These are phyloP conservation scores for Agaricus blazei DNA, from an alignment of 768 basidiomycete genomes.

Conservation along the genomic window DNA sequence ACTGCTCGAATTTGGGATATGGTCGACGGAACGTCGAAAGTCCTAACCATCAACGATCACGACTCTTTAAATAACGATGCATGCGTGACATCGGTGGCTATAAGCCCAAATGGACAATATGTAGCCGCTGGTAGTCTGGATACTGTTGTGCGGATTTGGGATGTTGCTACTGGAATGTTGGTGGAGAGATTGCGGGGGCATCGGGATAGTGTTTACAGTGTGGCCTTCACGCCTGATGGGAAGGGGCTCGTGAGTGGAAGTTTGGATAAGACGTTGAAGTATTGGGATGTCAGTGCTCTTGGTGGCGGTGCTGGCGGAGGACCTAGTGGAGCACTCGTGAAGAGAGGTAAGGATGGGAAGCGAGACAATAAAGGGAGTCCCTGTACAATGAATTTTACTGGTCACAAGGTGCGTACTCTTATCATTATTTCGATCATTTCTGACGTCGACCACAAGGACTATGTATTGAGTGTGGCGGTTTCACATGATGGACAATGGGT, in stretches of 20 bases:
- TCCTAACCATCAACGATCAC: slow-evolving; percentile 36
- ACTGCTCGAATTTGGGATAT: slow-evolving; percentile 39
- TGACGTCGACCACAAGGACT: slow-evolving; percentile 42
- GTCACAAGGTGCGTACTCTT: slow-evolving; percentile 61
- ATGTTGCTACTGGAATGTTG: slow-evolving; percentile 53
- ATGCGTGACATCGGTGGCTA: slow-evolving; percentile 70
- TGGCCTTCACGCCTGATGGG: slow-evolving; percentile 93
- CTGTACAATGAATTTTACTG: slow-evolving; percentile 74
- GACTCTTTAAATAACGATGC: slow-evolving; percentile 39
- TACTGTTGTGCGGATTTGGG: slow-evolving; percentile 73
- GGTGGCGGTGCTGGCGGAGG: slow-evolving; percentile 47
- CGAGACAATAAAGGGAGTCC: slow-evolving; percentile 36
- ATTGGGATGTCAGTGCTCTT: slow-evolving; percentile 79
- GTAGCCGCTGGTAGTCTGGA: slow-evolving; percentile 65
- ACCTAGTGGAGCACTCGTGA: neutral
- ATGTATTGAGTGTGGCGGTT: slow-evolving; percentile 42
- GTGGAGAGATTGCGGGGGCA: slow-evolving; percentile 72
- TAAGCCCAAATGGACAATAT: slow-evolving; percentile 64
- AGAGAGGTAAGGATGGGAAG: slow-evolving; percentile 51
- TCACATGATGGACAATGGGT: slow-evolving; percentile 79
- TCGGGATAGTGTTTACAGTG: slow-evolving; percentile 75
- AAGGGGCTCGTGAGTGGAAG: slow-evolving; percentile 85
- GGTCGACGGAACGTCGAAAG: slow-evolving; percentile 24
- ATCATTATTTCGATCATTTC: slow-evolving; percentile 21
- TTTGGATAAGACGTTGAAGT: slow-evolving; percentile 77